These are phyloP conservation scores for Halteria grandinella DNA, from an alignment of 73 alveolate genomes.

Conservation along the genomic window DNA sequence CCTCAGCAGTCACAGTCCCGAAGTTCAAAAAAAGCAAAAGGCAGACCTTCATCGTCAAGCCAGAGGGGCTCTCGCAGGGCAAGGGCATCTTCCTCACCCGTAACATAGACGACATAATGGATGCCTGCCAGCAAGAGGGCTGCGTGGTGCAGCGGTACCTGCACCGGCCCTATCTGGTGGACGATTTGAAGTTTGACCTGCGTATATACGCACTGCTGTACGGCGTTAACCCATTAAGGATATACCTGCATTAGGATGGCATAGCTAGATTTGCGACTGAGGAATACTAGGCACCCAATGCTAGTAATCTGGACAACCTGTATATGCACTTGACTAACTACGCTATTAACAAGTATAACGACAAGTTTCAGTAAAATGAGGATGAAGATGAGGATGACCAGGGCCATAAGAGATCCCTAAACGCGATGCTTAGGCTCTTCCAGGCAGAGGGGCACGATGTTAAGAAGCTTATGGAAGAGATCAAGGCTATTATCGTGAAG, in stretches of 20 bases:
- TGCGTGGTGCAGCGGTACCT: slow-evolving; percentile 75
- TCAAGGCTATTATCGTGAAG: slow-evolving; percentile 66
- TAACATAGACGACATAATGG: slow-evolving; percentile 46
- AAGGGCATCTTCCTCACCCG: slow-evolving; percentile 67
- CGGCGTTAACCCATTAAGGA: slow-evolving; percentile 81
- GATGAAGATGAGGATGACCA: slow-evolving; percentile 59
- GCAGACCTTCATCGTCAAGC: slow-evolving; percentile 79
- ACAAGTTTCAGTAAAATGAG: slow-evolving; percentile 60
- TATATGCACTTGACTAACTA: slow-evolving; percentile 86
- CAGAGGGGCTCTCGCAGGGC: slow-evolving; percentile 80
- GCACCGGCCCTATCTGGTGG: slow-evolving; percentile 77
- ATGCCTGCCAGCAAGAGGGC: slow-evolving; percentile 19
- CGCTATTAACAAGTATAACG: slow-evolving; percentile 77
- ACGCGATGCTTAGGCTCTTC: slow-evolving; percentile 38
- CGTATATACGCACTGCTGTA: slow-evolving; percentile 84
- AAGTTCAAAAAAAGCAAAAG: no score
- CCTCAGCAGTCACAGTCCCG: no score
- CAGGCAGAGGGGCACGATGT: slow-evolving; percentile 54
- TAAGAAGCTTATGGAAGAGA: slow-evolving; percentile 49
- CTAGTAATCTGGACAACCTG: slow-evolving; percentile 53
- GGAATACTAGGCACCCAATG: slow-evolving; percentile 65
- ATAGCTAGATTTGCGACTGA: slow-evolving; percentile 90
- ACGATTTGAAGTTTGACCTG: slow-evolving; percentile 82
- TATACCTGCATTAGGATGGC: slow-evolving; percentile 80
- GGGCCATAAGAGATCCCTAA: slow-evolving; percentile 73